Percentiles rank a stretch among this genome's conserved stretches.
Conservation (phyloP, 352 stramenopile genomes). For the Peronospora destructor region DNA sequence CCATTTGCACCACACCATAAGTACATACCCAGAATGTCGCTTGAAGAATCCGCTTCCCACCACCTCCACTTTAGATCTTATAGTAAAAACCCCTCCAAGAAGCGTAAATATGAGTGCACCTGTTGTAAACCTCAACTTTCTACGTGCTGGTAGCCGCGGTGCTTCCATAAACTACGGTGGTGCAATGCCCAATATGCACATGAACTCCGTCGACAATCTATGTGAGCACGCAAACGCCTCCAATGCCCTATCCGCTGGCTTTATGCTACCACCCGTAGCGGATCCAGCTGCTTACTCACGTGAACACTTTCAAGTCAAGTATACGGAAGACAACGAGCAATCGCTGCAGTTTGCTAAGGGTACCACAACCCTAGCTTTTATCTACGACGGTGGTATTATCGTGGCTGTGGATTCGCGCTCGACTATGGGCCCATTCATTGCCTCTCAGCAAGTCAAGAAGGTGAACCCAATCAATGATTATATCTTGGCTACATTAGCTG, state of each 20-base stretch:
- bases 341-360: slow-evolving; percentile 97
- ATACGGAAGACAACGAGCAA: slow-evolving; percentile 93
- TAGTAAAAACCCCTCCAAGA: not conserved
- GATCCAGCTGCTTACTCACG: slow-evolving; percentile 93
- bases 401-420: slow-evolving; percentile 98
- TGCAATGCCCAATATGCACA: slow-evolving; percentile 69
- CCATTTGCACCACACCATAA: slow-evolving; percentile 4
- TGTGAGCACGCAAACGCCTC: slow-evolving; percentile 16
- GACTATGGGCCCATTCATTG: slow-evolving; percentile 98
- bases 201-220: slow-evolving; percentile 32
- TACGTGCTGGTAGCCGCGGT: slow-evolving; percentile 59
- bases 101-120: slow-evolving; percentile 30
- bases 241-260: slow-evolving; percentile 43
- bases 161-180: slow-evolving; percentile 62
- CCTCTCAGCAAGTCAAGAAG: slow-evolving; percentile 98
- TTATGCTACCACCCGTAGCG: slow-evolving; percentile 62
- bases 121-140: slow-evolving; percentile 57
- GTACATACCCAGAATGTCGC: not conserved
- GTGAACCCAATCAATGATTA: slow-evolving; percentile 99
- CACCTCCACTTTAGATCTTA: slow-evolving; percentile 8
- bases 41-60: not conserved
- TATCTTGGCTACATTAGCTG: slow-evolving; percentile 98
- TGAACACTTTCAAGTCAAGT: slow-evolving; percentile 95
- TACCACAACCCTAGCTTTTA: slow-evolving; percentile 99
- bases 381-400: slow-evolving; percentile 97